These are phyloP conservation scores for Pistacia atlantica DNA, from an alignment of 345 rosid genomes.

Conservation along the genomic window DNA sequence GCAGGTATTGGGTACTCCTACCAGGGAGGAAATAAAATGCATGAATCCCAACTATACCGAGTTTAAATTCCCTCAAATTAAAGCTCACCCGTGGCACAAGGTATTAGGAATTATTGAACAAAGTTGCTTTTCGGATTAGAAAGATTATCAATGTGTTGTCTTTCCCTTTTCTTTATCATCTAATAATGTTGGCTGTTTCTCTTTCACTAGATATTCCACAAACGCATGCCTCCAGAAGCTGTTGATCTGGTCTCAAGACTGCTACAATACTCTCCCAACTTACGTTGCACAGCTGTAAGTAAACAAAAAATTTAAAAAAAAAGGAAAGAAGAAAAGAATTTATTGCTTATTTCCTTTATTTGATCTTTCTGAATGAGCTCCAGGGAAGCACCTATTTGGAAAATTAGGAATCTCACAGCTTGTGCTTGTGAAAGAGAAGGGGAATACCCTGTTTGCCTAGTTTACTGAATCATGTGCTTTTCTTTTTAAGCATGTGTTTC, in stretches of 20 bases:
- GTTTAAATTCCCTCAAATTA: conserved; percentile 94
- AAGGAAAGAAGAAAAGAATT: too few relatives aligned
- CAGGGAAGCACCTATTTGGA: too few relatives aligned
- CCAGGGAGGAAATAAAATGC: conserved; percentile 98
- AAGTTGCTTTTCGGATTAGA: background rate
- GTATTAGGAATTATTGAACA: conserved; percentile 35
- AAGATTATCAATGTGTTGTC: background rate
- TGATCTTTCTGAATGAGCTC: too few relatives aligned
- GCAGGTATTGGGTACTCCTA: conserved; percentile 96
- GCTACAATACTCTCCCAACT: conserved; percentile 94
- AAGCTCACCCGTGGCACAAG: conserved; percentile 99
- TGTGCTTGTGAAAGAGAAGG: too few relatives aligned
- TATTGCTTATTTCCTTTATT: too few relatives aligned
- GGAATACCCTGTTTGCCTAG: too few relatives aligned
- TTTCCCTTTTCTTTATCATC: too few relatives aligned
- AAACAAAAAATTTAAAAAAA: too few relatives aligned
- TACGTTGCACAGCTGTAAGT: conserved; percentile 89
- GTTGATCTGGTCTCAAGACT: conserved; percentile 95
- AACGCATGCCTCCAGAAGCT: conserved; percentile 96
- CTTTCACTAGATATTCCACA: conserved; percentile 74
- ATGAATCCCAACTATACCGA: conserved; percentile 98
- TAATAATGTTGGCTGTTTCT: conserved; percentile 2
- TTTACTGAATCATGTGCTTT: too few relatives aligned
- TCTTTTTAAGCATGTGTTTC: too few relatives aligned
- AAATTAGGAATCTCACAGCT: too few relatives aligned